These are phyloP conservation scores for Ceriops tagal DNA, from an alignment of 345 rosid species.

Conservation along the genomic window DNA sequence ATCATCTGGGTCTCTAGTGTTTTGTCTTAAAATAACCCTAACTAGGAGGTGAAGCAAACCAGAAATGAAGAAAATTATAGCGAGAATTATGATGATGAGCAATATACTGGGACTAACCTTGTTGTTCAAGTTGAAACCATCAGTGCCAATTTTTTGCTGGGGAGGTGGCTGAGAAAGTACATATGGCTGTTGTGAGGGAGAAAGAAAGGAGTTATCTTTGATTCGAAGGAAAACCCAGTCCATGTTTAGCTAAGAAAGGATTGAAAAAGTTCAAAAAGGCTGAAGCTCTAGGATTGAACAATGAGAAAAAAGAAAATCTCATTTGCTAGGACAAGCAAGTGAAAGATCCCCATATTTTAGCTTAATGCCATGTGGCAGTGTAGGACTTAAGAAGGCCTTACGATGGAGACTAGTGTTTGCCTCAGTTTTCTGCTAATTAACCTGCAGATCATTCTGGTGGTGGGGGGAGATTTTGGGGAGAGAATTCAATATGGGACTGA, in stretches of 20 bases:
- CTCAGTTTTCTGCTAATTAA: not conserved
- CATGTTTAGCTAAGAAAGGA: slow-evolving; percentile 26
- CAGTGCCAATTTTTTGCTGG: slow-evolving; percentile 27
- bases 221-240: slow-evolving; percentile 33
- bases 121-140: slow-evolving; percentile 48
- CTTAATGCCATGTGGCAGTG: not conserved
- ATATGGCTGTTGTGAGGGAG: slow-evolving; percentile 35
- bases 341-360: not conserved
- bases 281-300: slow-evolving; percentile 23
- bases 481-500: slow-evolving; percentile 21
- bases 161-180: slow-evolving; percentile 31
- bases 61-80: slow-evolving; percentile 82
- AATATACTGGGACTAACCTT: slow-evolving; percentile 79
- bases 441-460: not conserved
- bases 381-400: not conserved
- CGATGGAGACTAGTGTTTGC: not conserved
- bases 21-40: slow-evolving; percentile 71
- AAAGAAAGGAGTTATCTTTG: slow-evolving; percentile 25
- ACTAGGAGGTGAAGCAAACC: slow-evolving; percentile 88
- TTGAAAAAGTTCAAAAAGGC: slow-evolving; percentile 23
- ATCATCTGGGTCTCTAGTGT: slow-evolving; percentile 64
- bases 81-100: slow-evolving; percentile 78
- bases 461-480: slow-evolving; percentile 11
- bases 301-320: slow-evolving; percentile 16
- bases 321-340: slow-evolving; percentile 15